phyloP scores from a whole-genome alignment of 73 alveolate genomes.

The Symbiodinium pilosum region DNA sequence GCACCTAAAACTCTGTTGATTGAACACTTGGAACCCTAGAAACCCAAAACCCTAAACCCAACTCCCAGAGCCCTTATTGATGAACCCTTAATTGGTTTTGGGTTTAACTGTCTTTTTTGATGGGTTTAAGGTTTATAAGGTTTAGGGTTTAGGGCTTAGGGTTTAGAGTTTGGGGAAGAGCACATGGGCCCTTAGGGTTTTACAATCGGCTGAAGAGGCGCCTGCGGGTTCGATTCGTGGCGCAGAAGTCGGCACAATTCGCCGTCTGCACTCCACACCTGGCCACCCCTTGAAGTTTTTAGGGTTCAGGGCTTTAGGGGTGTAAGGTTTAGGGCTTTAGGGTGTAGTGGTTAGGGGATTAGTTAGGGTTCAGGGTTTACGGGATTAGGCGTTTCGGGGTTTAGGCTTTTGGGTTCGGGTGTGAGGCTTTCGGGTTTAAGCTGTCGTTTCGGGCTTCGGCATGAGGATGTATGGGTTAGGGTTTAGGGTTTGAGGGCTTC shows the following conservation, averaged over 20 bases:
- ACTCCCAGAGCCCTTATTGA: no score
- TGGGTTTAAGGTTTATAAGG: no score
- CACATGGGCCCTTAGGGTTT: no score
- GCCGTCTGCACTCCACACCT: conserved; percentile 86
- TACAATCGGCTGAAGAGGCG: background rate
- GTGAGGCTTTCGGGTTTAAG: background rate
- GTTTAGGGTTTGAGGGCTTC: background rate
- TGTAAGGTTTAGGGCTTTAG: background rate
- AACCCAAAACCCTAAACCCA: no score
- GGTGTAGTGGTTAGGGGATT: background rate
- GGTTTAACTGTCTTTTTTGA: no score
- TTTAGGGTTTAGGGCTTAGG: no score
- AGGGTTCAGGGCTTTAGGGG: background rate
- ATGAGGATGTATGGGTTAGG: background rate
- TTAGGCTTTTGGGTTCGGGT: background rate
- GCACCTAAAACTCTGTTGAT: no score
- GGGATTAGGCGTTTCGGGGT: background rate
- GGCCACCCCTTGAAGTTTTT: background rate
- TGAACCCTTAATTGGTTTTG: no score
- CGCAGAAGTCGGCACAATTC: conserved; percentile 60
- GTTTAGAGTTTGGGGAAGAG: no score
- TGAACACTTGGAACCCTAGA: no score
- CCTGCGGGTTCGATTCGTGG: conserved; percentile 74
- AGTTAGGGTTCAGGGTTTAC: no score
- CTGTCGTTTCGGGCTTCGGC: background rate